Conservation (phyloP, 768 basidiomycete genomes). For the Hygrophorus pudorinus region DNA sequence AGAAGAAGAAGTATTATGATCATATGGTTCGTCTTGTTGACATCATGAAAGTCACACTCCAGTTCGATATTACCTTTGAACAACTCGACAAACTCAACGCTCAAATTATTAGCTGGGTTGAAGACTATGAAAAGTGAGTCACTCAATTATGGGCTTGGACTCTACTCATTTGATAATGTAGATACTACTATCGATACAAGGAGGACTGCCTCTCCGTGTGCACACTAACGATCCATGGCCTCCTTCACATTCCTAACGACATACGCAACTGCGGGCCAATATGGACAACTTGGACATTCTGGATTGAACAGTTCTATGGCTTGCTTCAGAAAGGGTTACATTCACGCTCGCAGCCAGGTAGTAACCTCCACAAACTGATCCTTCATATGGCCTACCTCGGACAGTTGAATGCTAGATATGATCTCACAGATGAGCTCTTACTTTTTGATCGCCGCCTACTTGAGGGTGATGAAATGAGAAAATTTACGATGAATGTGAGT, state of each 20-base stretch:
- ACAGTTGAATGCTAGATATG: constrained; percentile 16
- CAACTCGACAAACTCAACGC: constrained; percentile 18
- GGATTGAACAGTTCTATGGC: constrained; percentile 26
- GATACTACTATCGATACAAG: constrained; percentile 24
- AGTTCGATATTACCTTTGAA: constrained; percentile 17
- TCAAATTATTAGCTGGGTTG: constrained; percentile 25
- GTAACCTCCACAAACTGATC: constrained; percentile 16
- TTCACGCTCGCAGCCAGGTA: constrained; percentile 17
- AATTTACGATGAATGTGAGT: constrained; percentile 7
- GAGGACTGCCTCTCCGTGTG: constrained; percentile 19
- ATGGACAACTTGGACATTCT: constrained; percentile 26
- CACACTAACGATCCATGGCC: constrained; percentile 21
- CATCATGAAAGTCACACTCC: constrained; percentile 25
- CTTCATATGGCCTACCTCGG: constrained; percentile 17
- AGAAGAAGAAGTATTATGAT: constrained; percentile 21
- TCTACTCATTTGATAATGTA: constrained; percentile 8
- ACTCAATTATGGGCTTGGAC: neutral
- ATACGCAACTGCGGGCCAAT: constrained; percentile 23
- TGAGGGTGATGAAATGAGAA: neutral
- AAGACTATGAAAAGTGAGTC: constrained; percentile 27
- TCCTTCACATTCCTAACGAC: constrained; percentile 22
- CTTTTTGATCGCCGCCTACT: neutral
- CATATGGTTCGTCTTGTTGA: constrained; percentile 25
- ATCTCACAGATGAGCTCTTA: constrained; percentile 14
- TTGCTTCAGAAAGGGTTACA: constrained; percentile 14